Conservation (phyloP, 148 eudicot species). For the Rhododendron molle region DNA sequence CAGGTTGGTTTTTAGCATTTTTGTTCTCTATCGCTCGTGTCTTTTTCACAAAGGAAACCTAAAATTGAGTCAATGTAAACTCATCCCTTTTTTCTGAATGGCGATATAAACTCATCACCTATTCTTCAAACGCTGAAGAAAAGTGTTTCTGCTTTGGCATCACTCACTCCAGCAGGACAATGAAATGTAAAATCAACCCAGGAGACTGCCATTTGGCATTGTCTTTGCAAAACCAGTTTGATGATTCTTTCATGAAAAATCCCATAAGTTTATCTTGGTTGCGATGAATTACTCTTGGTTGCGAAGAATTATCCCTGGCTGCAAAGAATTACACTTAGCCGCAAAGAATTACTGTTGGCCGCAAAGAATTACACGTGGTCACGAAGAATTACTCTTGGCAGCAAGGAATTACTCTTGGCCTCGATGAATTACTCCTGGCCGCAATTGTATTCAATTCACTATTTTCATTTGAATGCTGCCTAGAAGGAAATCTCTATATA, state of each 20-base stretch:
- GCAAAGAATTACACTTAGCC: no score
- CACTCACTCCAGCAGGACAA: not conserved
- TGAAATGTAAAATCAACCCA: not conserved
- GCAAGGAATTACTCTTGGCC: no score
- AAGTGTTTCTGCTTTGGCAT: not conserved
- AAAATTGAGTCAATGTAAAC: not conserved
- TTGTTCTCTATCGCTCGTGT: not conserved
- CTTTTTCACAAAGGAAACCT: not conserved
- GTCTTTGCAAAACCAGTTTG: not conserved
- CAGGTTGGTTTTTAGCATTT: slow-evolving; percentile 47
- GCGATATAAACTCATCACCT: not conserved
- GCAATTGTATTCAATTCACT: not conserved
- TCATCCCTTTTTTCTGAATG: not conserved
- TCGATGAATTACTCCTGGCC: no score
- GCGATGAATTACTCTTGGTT: no score
- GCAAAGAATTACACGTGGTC: no score
- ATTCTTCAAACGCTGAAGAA: not conserved
- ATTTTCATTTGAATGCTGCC: not conserved
- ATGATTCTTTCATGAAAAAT: not conserved
- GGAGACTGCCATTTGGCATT: not conserved
- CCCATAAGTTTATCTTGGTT: not conserved
- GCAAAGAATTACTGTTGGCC: no score
- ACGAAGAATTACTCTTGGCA: no score
- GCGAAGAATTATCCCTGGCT: no score
- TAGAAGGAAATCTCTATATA: not conserved